Percentiles rank a stretch among this genome's conserved stretches.
These are phyloP conservation scores for Phytophthora brassicae DNA, from an alignment of 352 stramenopile genomes.

Conservation along the genomic window DNA sequence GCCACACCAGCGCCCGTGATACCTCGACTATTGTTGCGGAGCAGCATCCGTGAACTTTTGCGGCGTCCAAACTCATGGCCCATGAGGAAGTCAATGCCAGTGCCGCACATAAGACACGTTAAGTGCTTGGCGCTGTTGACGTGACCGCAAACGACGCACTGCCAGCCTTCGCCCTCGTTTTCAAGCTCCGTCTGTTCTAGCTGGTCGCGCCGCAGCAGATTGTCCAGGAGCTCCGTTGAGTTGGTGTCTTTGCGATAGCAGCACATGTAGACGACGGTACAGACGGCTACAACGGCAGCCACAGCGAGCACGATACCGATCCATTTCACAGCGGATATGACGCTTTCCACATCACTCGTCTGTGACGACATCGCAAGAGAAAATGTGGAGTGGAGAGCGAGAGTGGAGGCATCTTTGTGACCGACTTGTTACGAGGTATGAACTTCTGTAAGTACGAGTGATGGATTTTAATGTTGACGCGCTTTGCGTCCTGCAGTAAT, in stretches of 20 bases:
- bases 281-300: constrained; percentile 30
- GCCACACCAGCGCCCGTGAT: constrained; percentile 4
- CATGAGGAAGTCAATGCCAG: constrained; percentile 43
- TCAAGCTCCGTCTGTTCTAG: constrained; percentile 56
- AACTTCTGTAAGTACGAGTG: constrained; percentile 9
- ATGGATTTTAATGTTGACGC: not conserved
- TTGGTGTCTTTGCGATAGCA: constrained; percentile 27
- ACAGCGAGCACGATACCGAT: constrained; percentile 37
- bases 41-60: constrained; percentile 59
- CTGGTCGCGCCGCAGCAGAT: constrained; percentile 61
- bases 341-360: constrained; percentile 27
- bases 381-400: constrained; percentile 17
- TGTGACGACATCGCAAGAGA: constrained; percentile 23
- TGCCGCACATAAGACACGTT: constrained; percentile 72
- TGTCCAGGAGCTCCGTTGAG: constrained; percentile 45
- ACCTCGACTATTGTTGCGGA: constrained; percentile 37
- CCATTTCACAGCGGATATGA: constrained; percentile 43
- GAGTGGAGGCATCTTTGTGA: not conserved
- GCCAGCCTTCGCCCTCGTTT: constrained; percentile 57
- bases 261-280: constrained; percentile 54
- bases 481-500: too few relatives aligned
- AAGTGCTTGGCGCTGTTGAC: constrained; percentile 45
- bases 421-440: constrained; percentile 8
- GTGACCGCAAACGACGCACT: constrained; percentile 73
- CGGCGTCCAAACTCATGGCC: constrained; percentile 32